These are phyloP conservation scores for Kodamaea sagamina DNA, from an alignment of 805 yeast species.

Conservation along the genomic window DNA sequence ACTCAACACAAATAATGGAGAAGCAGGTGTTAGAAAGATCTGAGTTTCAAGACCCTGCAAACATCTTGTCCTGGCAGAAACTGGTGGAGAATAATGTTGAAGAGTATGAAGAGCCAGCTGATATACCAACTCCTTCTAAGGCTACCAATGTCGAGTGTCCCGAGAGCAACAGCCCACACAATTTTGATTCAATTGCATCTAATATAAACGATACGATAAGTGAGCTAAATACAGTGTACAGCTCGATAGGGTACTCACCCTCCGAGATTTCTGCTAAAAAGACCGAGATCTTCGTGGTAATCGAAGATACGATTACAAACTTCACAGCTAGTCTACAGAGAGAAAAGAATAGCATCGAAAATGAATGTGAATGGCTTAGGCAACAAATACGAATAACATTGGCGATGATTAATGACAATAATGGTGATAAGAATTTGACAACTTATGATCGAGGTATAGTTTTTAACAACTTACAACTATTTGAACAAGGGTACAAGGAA, in stretches of 20 bases:
- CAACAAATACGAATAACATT: conserved; percentile 43
- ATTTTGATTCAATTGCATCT: conserved; percentile 32
- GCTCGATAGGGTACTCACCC: conserved; percentile 57
- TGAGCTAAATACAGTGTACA: conserved; percentile 49
- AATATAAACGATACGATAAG: conserved; percentile 39
- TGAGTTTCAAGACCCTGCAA: conserved; percentile 1
- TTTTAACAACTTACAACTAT: conserved; percentile 26
- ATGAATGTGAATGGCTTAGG: conserved; percentile 48
- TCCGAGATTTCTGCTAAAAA: conserved; percentile 52
- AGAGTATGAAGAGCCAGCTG: background rate
- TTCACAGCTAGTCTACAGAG: conserved; percentile 35
- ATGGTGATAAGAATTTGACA: conserved; percentile 29
- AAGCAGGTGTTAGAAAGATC: background rate
- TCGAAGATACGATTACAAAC: conserved; percentile 50
- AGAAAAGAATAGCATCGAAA: conserved; percentile 40
- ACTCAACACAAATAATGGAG: background rate
- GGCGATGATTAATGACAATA: conserved; percentile 40
- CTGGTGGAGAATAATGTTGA: conserved; percentile 5
- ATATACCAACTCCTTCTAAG: conserved; percentile 2
- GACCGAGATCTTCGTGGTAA: conserved; percentile 47
- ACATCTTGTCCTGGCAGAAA: conserved; percentile 11
- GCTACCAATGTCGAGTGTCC: conserved; percentile 10
- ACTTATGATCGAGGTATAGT: conserved; percentile 34
- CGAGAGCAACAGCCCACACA: conserved; percentile 1
- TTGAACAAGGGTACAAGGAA: conserved; percentile 33